phyloP scores from a whole-genome alignment of 169 alveolate genomes.

The Plasmodium inui region DNA sequence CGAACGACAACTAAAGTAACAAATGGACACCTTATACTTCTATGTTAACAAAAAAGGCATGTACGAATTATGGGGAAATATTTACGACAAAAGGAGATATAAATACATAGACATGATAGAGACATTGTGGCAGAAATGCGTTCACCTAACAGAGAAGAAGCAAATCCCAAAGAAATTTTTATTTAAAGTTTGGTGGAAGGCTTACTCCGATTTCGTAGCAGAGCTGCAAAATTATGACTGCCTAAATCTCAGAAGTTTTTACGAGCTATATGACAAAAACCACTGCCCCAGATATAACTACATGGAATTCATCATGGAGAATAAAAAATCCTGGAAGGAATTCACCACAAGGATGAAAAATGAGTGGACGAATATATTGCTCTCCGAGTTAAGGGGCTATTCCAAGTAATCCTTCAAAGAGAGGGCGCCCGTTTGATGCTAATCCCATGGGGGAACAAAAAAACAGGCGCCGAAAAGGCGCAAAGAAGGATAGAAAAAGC shows the following conservation, averaged over 20 bases:
- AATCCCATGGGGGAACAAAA: not conserved
- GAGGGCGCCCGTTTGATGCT: not conserved
- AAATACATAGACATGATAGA: not conserved
- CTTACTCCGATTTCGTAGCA: not conserved
- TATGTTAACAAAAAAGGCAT: slow-evolving; percentile 7
- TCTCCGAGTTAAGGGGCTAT: not conserved
- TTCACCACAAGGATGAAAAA: not conserved
- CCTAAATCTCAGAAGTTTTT: not conserved
- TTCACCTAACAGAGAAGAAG: not conserved
- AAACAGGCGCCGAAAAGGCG: not conserved
- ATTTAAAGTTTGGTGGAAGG: slow-evolving; percentile 19
- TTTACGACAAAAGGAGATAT: not conserved
- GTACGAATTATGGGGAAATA: not conserved
- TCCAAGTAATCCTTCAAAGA: not conserved
- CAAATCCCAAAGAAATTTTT: slow-evolving; percentile 3
- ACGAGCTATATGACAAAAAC: not conserved
- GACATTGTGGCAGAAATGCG: not conserved
- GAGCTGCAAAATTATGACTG: not conserved
- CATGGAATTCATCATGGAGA: not conserved
- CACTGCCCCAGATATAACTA: not conserved
- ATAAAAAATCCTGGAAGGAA: slow-evolving; percentile 1
- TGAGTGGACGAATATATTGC: not conserved
- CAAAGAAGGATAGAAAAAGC: not conserved
- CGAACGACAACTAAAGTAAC: not conserved
- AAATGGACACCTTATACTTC: not conserved